Percentiles rank a stretch among this genome's conserved stretches.
Conservation (phyloP, 108 stramenopile species). For the Fragilariopsis cylindrus region DNA sequence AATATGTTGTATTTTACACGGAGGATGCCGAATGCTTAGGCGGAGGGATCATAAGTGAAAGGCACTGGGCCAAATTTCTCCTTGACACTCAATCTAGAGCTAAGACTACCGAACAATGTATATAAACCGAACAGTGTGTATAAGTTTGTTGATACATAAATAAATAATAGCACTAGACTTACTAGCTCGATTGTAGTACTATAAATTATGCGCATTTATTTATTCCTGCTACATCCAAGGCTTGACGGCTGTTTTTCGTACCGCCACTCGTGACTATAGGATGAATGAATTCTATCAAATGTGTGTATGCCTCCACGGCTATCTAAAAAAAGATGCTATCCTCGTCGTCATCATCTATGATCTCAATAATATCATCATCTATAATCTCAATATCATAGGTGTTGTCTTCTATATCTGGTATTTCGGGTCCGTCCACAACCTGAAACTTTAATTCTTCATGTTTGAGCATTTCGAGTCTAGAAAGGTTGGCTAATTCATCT, state of each 20-base stretch:
- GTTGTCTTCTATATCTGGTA: constrained; percentile 30
- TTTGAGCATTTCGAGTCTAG: constrained; percentile 66
- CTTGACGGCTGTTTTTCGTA: too few species aligned
- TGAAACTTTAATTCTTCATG: constrained; percentile 62
- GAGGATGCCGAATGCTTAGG: constrained; percentile 88
- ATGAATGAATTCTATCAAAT: neutral
- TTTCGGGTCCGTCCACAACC: constrained; percentile 31
- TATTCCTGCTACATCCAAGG: too few species aligned
- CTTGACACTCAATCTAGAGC: constrained; percentile 18
- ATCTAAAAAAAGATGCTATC: constrained; percentile 15
- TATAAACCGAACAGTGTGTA: neutral
- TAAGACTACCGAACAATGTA: neutral
- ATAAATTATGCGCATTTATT: too few species aligned
- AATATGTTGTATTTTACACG: constrained; percentile 92
- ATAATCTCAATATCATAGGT: constrained; percentile 20
- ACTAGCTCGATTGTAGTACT: too few species aligned
- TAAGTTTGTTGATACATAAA: neutral
- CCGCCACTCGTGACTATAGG: too few species aligned
- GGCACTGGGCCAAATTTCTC: constrained; percentile 74
- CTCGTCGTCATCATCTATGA: constrained; percentile 45
- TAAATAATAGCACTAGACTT: too few species aligned
- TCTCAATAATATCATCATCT: constrained; percentile 39
- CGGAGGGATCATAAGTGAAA: constrained; percentile 86
- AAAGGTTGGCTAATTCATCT: constrained; percentile 68
- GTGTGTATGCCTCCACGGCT: neutral